phyloP scores from a whole-genome alignment of 2,329 filamentous ascomycete species.

The Epichloe aotearoae region DNA sequence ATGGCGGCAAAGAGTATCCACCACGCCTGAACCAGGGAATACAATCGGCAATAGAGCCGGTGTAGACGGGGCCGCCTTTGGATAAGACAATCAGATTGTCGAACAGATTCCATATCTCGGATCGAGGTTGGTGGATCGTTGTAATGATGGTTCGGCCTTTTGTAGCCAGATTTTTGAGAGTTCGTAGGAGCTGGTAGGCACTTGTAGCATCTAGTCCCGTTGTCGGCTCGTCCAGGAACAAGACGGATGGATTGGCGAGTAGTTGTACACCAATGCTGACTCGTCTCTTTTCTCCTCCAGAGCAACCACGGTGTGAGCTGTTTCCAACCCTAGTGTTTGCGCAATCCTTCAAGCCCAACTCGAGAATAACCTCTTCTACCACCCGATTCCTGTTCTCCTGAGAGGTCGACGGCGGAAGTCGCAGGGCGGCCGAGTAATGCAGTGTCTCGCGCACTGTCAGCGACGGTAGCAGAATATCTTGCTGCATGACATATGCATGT shows the following conservation, averaged over 20 bases:
- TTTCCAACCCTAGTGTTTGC: conserved; percentile 63
- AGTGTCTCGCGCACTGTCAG: conserved; percentile 66
- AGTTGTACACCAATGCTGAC: conserved; percentile 69
- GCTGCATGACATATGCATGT: conserved; percentile 62
- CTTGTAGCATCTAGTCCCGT: conserved; percentile 67
- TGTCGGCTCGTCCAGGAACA: conserved; percentile 70
- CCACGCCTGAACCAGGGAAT: conserved; percentile 49
- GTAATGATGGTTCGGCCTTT: conserved; percentile 60
- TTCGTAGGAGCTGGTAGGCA: conserved; percentile 59
- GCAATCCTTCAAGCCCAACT: conserved; percentile 64
- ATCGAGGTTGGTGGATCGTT: conserved; percentile 65
- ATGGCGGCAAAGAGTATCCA: conserved; percentile 51
- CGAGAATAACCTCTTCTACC: conserved; percentile 65
- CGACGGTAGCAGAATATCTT: conserved; percentile 60
- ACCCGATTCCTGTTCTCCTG: conserved; percentile 44
- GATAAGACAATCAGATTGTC: conserved; percentile 59
- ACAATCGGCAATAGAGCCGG: conserved; percentile 44
- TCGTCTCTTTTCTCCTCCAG: conserved; percentile 64
- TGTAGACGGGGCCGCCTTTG: conserved; percentile 54
- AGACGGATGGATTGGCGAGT: conserved; percentile 62
- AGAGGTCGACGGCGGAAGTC: conserved; percentile 50
- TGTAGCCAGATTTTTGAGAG: conserved; percentile 51
- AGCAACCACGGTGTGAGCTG: conserved; percentile 59
- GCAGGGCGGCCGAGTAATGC: conserved; percentile 57
- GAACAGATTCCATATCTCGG: conserved; percentile 68